Conservation (phyloP, 495 filamentous ascomycete genomes). For the Evernia prunastri region DNA sequence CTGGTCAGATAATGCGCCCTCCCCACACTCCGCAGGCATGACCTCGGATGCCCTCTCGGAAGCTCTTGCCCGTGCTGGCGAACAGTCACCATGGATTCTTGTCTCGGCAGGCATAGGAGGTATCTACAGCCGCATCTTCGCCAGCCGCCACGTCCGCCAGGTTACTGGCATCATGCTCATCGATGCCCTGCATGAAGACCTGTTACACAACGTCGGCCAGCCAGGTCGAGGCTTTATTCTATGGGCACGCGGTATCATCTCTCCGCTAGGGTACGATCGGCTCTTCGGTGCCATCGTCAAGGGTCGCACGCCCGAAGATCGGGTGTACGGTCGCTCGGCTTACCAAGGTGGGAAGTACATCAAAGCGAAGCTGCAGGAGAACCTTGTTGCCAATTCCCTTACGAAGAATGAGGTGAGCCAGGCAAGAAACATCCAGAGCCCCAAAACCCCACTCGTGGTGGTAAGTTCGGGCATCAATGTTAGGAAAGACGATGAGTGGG, state of each 20-base stretch:
- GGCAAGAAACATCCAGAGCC: slow-evolving; percentile 67
- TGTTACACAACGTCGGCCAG: slow-evolving; percentile 58
- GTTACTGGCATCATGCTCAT: slow-evolving; percentile 76
- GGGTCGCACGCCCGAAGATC: slow-evolving; percentile 73
- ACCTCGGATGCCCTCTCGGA: slow-evolving; percentile 78
- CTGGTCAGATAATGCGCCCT: slow-evolving; percentile 91
- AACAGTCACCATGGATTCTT: slow-evolving; percentile 76
- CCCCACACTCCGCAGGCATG: slow-evolving; percentile 87
- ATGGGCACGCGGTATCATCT: slow-evolving; percentile 79
- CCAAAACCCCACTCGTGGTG: slow-evolving; percentile 67
- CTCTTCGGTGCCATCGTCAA: slow-evolving; percentile 70
- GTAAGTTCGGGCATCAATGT: slow-evolving; percentile 69
- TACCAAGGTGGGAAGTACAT: slow-evolving; percentile 76
- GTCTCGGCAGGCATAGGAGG: slow-evolving; percentile 71
- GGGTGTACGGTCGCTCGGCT: slow-evolving; percentile 68
- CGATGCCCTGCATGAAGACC: slow-evolving; percentile 80
- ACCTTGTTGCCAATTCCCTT: slow-evolving; percentile 73
- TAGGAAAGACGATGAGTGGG: slow-evolving; percentile 60
- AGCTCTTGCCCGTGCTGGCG: slow-evolving; percentile 70
- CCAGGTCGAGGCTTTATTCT: slow-evolving; percentile 70
- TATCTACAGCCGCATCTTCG: slow-evolving; percentile 85
- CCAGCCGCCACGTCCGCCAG: slow-evolving; percentile 64
- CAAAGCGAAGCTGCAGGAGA: slow-evolving; percentile 89
- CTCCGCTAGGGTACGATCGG: slow-evolving; percentile 77
- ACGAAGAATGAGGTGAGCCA: slow-evolving; percentile 73